Base-by-base conservation (phyloP, 345 rosid genomes). In the Turritis glabra region DNA sequence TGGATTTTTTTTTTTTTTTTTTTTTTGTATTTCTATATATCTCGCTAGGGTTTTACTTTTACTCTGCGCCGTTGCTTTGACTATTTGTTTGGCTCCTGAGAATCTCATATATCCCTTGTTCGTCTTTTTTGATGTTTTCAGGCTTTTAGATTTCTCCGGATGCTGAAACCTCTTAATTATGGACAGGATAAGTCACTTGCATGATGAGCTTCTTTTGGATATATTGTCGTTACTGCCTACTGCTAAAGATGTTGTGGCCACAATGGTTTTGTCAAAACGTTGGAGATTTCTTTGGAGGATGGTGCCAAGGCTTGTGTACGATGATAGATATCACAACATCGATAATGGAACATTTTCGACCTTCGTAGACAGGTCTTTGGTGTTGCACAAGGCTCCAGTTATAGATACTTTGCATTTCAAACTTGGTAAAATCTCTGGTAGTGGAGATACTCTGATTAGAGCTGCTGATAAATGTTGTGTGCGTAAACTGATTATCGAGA, bases 211-310 rank as follows among this genome's bases (percentile, higher is more conserved):
- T 3, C 43, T 58, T 5, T 33, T 58, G 64, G 14, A 1, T 2
- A 19, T 19, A 58, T 18, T 58, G 27, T 58, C 64, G 2, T 58
- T 19, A 5, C 44, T 58, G 1, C 44, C 64, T 30, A 50, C 1
- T 23, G 9, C 44, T 13, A 19, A 58, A 58, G 64, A 33, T 19
- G 64, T 33, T 10, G 29, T 59, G 17, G 9, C 27, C 8, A 58
- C 64, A 33, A 33, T 58, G 64, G 17, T 58, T 33, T 35, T 58
- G 27, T 58, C 64, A 2, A 58, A 58, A 21, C 62, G 62, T 1
- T 56, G 62, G 62, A 3, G 21, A 21, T 17, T 5, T 17, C 62
- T 56, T 56, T 56, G 64, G 64, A 55, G 8, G 60, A 8, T 27
- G 32, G 60, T 27, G 21, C 38, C 60, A 38, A 13, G n/a, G 5